A percentile compares a stretch with the other conserved stretches of the same genome.
Evolutionary conservation across 1,284 basidiomycete species (phyloP).

Genomic region (Trichosporon asahii): DNA sequence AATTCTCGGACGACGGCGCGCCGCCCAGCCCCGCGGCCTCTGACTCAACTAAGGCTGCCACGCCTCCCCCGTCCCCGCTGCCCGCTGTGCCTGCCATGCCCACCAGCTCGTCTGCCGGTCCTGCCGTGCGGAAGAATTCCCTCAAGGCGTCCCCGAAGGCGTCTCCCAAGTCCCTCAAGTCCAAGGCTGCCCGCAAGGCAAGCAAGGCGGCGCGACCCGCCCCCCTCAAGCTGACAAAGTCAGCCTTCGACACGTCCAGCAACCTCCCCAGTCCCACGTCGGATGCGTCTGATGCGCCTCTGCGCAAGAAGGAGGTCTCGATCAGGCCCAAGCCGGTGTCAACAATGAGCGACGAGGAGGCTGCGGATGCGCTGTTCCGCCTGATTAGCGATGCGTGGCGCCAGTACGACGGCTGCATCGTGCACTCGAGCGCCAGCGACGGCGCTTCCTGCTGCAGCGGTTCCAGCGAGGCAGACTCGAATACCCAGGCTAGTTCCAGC

Average conservation of each 20-base stretch:
- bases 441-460: too few relatives aligned
- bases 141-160: background rate
- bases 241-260: background rate
- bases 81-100: background rate
- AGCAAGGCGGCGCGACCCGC: background rate
- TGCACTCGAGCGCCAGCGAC: too few relatives aligned
- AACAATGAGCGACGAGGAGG: constrained; percentile 1
- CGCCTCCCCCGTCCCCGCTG: background rate
- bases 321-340: background rate
- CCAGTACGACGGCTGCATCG: background rate
- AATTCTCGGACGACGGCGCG: background rate
- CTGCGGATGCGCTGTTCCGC: background rate
- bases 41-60: background rate
- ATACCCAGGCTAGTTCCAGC: too few relatives aligned
- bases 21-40: background rate
- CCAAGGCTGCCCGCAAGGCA: background rate
- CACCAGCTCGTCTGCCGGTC: too few relatives aligned
- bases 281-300: background rate
- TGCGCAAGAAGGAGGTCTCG: background rate
- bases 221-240: constrained; percentile 2
- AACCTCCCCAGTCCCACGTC: background rate
- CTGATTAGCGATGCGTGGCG: background rate
- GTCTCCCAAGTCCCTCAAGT: background rate
- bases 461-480: too few relatives aligned
- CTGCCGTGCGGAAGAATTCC: background rate